These are phyloP conservation scores for Pogostemon cablin DNA, from an alignment of 257 asterid genomes.

Conservation along the genomic window DNA sequence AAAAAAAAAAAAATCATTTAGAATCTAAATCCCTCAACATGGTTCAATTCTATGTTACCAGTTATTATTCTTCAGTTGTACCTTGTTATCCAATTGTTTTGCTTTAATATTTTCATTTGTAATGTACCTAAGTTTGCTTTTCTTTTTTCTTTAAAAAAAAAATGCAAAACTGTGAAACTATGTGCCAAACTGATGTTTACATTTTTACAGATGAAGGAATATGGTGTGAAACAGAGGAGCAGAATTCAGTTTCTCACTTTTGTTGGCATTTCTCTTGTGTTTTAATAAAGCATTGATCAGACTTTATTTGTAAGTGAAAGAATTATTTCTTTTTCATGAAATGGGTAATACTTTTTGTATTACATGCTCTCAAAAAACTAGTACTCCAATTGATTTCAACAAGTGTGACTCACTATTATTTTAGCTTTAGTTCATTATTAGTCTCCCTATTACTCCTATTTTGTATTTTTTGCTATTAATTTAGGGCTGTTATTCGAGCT, in stretches of 20 bases:
- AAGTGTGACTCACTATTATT: too few species aligned
- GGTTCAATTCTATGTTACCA: not conserved
- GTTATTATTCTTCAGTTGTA: not conserved
- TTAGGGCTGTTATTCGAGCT: too few species aligned
- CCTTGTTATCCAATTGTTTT: not conserved
- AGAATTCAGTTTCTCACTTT: slow-evolving; percentile 27
- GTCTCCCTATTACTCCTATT: too few species aligned
- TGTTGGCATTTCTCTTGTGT: slow-evolving; percentile 24
- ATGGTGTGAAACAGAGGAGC: slow-evolving; percentile 34
- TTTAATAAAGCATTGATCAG: slow-evolving; percentile 37
- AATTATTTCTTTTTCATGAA: too few species aligned
- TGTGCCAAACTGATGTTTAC: slow-evolving; percentile 10
- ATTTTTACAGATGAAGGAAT: slow-evolving; percentile 40
- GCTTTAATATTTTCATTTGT: not conserved
- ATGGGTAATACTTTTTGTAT: too few species aligned
- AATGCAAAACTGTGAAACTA: not conserved
- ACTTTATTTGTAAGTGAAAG: slow-evolving; percentile 10
- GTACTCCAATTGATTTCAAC: too few species aligned
- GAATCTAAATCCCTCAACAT: not conserved
- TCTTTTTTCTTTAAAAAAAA: too few species aligned
- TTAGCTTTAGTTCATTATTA: too few species aligned
- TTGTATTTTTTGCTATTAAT: too few species aligned
- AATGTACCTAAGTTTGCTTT: slow-evolving; percentile 13
- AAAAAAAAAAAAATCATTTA: not conserved
- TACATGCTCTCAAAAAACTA: too few species aligned